Base-by-base conservation (phyloP, 495 filamentous ascomycete species). In the Pseudevernia furfuracea region DNA sequence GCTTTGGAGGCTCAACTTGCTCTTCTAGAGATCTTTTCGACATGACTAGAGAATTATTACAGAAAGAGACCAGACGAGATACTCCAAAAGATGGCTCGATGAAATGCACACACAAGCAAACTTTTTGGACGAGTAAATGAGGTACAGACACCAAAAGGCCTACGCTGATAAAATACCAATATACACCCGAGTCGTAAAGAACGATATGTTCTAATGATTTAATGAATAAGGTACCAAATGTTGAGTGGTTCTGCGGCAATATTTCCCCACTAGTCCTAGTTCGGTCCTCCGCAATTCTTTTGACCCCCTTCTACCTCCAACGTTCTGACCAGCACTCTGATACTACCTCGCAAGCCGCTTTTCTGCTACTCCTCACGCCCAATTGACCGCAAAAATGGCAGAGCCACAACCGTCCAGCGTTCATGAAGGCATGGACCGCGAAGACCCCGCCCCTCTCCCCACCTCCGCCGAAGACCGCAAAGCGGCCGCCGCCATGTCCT, bases 381-480 rank as follows among this genome's bases (percentile, higher is more conserved):
- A 34, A 25, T 59, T 39, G 34, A 39, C 62, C 39, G 63, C 48
- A 59, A 60, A 62, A 64, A 88, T 88, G 84, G 84, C 85, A 59
- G 84, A 83, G 72, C 79, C 78, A 21, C 84, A 86, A 74, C 84
- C 85, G 39, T 65, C 77, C 43, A 78, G 66, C 58, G 71, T 86
- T 46, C 75, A 79, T 60, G 84, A 86, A 73, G 84, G 86, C 67
- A 72, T 70, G 59, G 69, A 76, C 67, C 77, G 80, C 49, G 61
- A 66, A 59, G 62, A 58, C 4, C 81, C 84, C 48, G 28, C 49
- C 28, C 75, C 82, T 52, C 75, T 83, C 32, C 84, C 87, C 52
- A 78, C 86, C 48, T 85, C 83, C 61, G 89, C 90, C 66, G 91
- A 95, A 76, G 92, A 94, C 77, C 89, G 91, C 74, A 96, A 94